These are phyloP conservation scores for Leucosporidium scottii DNA, from an alignment of 768 basidiomycete genomes.

Conservation along the genomic window DNA sequence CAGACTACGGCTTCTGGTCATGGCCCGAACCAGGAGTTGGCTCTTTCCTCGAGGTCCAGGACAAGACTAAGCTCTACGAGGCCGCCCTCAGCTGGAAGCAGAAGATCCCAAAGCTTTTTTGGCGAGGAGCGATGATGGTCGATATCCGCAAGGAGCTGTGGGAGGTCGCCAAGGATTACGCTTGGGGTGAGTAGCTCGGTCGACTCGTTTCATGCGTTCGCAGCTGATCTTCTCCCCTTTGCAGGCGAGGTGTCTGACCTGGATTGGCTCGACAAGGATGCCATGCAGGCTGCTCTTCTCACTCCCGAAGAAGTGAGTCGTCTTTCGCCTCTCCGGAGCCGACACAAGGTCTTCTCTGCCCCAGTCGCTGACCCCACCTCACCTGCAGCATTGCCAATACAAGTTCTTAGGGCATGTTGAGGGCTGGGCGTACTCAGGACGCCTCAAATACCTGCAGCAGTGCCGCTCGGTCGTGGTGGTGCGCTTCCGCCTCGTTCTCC, in stretches of 20 bases:
- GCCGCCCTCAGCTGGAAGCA: conserved; percentile 18
- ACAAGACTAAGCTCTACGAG: conserved; percentile 21
- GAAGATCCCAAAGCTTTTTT: conserved; percentile 30
- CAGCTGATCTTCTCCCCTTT: neutral
- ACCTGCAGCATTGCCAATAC: conserved; percentile 27
- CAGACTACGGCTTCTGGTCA: conserved; percentile 18
- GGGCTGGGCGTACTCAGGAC: conserved; percentile 23
- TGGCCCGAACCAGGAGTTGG: conserved; percentile 29
- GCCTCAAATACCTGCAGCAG: conserved; percentile 24
- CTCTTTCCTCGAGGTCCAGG: conserved; percentile 18
- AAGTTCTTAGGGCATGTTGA: conserved; percentile 31
- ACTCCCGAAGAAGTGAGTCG: conserved; percentile 3
- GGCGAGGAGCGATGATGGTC: conserved; percentile 27
- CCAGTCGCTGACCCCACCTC: too few species aligned
- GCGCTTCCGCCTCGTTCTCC: neutral
- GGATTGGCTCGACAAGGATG: conserved; percentile 17
- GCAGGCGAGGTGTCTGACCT: conserved; percentile 17
- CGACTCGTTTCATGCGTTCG: neutral
- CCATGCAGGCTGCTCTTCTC: conserved; percentile 13
- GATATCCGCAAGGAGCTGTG: conserved; percentile 27
- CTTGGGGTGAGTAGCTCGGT: conserved; percentile 17
- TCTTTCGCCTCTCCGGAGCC: too few species aligned
- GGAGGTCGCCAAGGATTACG: conserved; percentile 10
- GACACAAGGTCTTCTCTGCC: too few species aligned
- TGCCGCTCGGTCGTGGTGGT: conserved; percentile 27